Evolutionary conservation across 768 basidiomycete species (phyloP).

Genomic region (Pleurotus eryngii): DNA sequence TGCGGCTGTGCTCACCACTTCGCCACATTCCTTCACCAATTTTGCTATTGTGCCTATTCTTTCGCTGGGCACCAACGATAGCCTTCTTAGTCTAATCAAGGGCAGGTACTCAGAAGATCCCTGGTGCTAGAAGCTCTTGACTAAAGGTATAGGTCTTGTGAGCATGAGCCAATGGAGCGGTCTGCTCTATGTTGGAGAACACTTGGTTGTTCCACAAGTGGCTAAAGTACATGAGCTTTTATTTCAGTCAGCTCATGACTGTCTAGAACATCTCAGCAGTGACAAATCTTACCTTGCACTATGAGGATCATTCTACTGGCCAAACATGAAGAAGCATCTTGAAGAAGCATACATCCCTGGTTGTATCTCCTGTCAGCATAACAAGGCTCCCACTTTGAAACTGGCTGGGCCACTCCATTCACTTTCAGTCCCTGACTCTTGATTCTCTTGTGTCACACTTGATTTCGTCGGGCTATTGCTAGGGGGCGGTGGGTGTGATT

Average conservation of each 20-base stretch:
- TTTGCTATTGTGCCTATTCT: not conserved
- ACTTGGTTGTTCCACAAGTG: slow-evolving; percentile 7
- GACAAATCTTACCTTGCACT: slow-evolving; percentile 15
- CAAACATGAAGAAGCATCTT: too few relatives aligned
- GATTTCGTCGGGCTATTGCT: too few relatives aligned
- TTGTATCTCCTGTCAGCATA: too few relatives aligned
- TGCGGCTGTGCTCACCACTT: not conserved
- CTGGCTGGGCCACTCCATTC: too few relatives aligned
- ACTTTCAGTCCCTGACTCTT: too few relatives aligned
- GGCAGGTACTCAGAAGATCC: slow-evolving; percentile 7
- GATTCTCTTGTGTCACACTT: too few relatives aligned
- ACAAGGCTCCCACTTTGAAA: too few relatives aligned
- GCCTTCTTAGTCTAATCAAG: not conserved
- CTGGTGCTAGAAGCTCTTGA: slow-evolving; percentile 13
- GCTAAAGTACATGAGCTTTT: slow-evolving; percentile 3
- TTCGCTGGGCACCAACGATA: not conserved
- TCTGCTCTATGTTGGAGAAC: slow-evolving; percentile 11
- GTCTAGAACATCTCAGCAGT: slow-evolving; percentile 14
- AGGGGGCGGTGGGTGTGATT: too few relatives aligned
- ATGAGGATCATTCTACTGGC: too few relatives aligned
- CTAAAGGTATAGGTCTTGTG: not conserved
- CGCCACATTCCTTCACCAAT: too few relatives aligned
- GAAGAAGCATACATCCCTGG: too few relatives aligned
- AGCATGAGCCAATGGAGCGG: not conserved
- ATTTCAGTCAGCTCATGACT: slow-evolving; percentile 16